These are phyloP conservation scores for Dactylellina haptotyla DNA, from an alignment of 2,329 filamentous ascomycete genomes.

Conservation along the genomic window DNA sequence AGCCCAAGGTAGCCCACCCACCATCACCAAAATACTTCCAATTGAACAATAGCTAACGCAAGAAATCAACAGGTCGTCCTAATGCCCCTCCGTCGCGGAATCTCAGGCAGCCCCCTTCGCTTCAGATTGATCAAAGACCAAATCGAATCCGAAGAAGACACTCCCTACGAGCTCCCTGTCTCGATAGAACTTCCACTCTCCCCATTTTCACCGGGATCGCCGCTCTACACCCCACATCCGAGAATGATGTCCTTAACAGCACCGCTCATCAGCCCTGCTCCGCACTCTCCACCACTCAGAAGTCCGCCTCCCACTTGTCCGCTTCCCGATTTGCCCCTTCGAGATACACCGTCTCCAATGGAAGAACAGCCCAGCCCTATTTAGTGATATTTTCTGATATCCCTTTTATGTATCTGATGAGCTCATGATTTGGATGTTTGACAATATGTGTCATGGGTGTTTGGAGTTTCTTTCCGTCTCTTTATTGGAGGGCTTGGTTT, in stretches of 20 bases:
- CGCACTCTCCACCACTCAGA: no score
- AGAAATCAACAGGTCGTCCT: slow-evolving; percentile 4
- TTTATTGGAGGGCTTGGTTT: no score
- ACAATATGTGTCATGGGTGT: neutral
- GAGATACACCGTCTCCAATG: neutral
- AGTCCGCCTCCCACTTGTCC: neutral
- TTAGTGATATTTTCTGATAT: neutral
- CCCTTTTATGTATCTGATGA: no score
- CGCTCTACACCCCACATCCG: no score
- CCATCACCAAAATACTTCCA: neutral
- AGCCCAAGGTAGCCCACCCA: slow-evolving; percentile 6
- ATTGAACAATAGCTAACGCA: neutral
- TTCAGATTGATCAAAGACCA: neutral
- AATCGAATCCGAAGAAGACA: neutral
- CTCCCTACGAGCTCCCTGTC: slow-evolving; percentile 2
- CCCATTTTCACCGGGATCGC: neutral
- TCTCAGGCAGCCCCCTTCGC: neutral
- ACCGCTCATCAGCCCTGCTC: no score
- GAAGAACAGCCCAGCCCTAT: neutral
- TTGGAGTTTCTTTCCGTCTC: neutral
- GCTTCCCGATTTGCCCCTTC: neutral
- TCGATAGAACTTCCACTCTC: neutral
- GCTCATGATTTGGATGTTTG: no score
- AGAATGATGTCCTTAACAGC: no score
- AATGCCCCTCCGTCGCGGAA: neutral